Base-by-base conservation (phyloP, 805 yeast species). In the Peterozyma xylosa region DNA sequence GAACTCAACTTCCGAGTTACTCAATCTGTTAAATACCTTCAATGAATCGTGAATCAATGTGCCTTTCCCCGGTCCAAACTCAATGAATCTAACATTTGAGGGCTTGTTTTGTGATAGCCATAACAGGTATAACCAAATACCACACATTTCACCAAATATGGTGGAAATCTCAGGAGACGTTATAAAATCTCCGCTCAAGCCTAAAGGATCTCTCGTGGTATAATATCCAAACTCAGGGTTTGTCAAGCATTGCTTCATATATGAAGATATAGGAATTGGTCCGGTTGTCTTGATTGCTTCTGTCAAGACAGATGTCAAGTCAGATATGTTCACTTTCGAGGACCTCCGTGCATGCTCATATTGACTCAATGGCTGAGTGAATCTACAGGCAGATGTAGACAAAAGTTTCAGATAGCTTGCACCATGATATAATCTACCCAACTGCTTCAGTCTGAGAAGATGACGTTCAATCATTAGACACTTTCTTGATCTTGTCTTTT, bases 91-190 rank as follows among this genome's bases (percentile, higher is more conserved):
- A 21, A 82, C 60, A 11, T 57, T 54, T n/a, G 53, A 35, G 0
- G 86, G 81, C 37, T 58, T 66, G 27, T 74, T 69, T 50, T 82
- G 90, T 1, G 66, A 57, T 32, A 73, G 47, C 86, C 89, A 85
- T 10, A 63, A 58, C 11, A 75, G 65, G 47, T 66, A 76, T 45
- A 71, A 66, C 87, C 95, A 87, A 5, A 87, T 63, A 0, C 93
- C 95, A 46, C 85, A 70, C 66, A 85, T 75, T 58, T 87, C 95
- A 16, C 96, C 96, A 66, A 86, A 87, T 64, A 86, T 82, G 35
- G 86, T 86, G 6, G 91, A 82, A 41, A 87, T 85, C 60, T 87
- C 96, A 0, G 96, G 96, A 0, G 91, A 82, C 0, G 96, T 87
- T 42, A 82, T 71, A 58, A 87, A 87, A 59, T 87, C 96, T 5